phyloP scores from a whole-genome alignment of 257 asterid species.

The Ilex aquifolium region DNA sequence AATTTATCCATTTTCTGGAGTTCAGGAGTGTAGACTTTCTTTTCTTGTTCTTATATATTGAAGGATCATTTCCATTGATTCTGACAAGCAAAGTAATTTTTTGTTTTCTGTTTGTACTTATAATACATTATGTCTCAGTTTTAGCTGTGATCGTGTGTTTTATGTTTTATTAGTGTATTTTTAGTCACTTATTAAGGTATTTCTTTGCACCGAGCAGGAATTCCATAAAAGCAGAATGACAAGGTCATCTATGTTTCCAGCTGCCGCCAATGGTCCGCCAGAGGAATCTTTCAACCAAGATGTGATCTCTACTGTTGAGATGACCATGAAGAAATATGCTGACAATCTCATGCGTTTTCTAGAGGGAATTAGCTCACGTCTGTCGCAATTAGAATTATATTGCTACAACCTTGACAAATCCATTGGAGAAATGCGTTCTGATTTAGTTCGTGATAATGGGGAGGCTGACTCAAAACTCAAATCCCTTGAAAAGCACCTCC shows the following conservation, averaged over 20 bases:
- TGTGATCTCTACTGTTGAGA: conserved; percentile 57
- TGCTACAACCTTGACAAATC: conserved; percentile 93
- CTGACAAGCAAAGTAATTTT: too few species aligned
- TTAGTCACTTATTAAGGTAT: neutral
- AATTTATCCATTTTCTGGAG: neutral
- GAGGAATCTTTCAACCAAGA: conserved; percentile 74
- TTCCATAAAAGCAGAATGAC: conserved; percentile 70
- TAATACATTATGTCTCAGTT: too few species aligned
- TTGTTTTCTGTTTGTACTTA: too few species aligned
- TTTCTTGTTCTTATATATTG: too few species aligned
- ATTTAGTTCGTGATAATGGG: conserved; percentile 62
- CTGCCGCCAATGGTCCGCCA: conserved; percentile 57
- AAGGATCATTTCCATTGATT: too few species aligned
- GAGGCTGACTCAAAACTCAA: conserved; percentile 78
- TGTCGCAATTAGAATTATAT: conserved; percentile 84
- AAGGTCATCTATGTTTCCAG: conserved; percentile 56
- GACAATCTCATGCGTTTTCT: conserved; percentile 92
- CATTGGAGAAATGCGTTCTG: conserved; percentile 87
- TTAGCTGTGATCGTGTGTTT: neutral
- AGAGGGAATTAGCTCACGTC: conserved; percentile 89
- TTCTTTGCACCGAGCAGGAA: conserved; percentile 46
- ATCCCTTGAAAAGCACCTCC: conserved; percentile 77
- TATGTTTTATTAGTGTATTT: too few species aligned
- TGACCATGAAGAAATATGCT: conserved; percentile 70
- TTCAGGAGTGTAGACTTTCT: too few species aligned